Evolutionary conservation across 371 early-diverging fungal genomes (phyloP), one percentile per base, ranked within the genome.

Genomic region (Mucor circinelloides): DNA sequence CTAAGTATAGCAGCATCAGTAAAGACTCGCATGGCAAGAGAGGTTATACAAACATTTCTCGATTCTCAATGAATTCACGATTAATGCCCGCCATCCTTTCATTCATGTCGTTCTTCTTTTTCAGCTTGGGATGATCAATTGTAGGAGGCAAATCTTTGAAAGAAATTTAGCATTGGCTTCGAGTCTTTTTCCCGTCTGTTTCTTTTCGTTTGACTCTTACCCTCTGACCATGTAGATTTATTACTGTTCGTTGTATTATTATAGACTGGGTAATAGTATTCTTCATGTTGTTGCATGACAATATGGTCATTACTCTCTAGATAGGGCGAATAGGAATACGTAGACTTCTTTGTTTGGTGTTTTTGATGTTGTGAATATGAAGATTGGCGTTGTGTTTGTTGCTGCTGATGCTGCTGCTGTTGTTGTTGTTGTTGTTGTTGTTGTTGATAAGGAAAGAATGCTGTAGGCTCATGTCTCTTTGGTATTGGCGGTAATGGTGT

Each of bases 31-130:
- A 44, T 44, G 6, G 19, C 23, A 27, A 0, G 34, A 34, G 8
- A 34, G 4, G 9, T 34, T 9, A 28, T 40, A 17, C 58, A 40
- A 58, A 67, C 71, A 58, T 52, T 63, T 66, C 63, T 63, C 57
- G 63, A 44, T 66, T 71, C 7, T 71, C 67, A 6, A 63, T 48
- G 21, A 71, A 71, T 58, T 71, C 71, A 25, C 56, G 52, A 25
- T 71, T 44, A 5, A 71, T 71, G 32, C 36, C 58, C 36, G 50
- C 10, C 19, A 71, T 58, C 19, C 71, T 19, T 23, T 71, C 71
- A 44, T 42, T 58, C 44, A 66, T 57, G 36, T 67, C 71, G 12
- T 25, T 48, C 25, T 67, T 71, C 48, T 63, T 66, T 55, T 46
- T 71, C 17, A 42, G 15, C 31, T 36, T 54, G 23, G 52, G 54